Evolutionary conservation across 2,329 filamentous ascomycete species (phyloP).

Genomic region (Pyrenochaeta sp.): DNA sequence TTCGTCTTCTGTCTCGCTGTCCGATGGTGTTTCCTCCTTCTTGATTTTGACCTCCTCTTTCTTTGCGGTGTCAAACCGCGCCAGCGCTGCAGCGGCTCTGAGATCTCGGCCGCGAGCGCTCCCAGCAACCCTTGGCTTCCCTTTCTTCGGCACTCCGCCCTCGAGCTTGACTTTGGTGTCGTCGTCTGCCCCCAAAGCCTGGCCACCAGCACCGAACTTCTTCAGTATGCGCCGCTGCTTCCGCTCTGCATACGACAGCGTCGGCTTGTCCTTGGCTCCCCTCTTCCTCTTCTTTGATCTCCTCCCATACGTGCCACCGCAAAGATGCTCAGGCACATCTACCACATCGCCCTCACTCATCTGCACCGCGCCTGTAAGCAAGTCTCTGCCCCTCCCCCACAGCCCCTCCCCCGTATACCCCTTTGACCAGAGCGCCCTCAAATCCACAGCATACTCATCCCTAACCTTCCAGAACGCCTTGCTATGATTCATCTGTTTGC

Average conservation of each 20-base stretch:
- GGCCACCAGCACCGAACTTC: conserved; percentile 78
- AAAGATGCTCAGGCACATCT: conserved; percentile 68
- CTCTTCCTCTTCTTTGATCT: conserved; percentile 62
- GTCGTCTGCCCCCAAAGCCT: conserved; percentile 74
- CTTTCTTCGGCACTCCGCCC: conserved; percentile 66
- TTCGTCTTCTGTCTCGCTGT: conserved; percentile 49
- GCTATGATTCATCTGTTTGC: conserved; percentile 91
- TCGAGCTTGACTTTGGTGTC: conserved; percentile 72
- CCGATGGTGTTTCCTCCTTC: conserved; percentile 44
- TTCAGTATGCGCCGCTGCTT: conserved; percentile 76
- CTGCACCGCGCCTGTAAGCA: conserved; percentile 58
- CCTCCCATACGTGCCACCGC: conserved; percentile 78
- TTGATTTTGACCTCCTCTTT: conserved; percentile 53
- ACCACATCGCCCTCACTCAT: conserved; percentile 31
- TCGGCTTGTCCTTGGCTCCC: conserved; percentile 53
- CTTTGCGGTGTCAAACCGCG: conserved; percentile 68
- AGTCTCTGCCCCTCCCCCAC: conserved; percentile 76
- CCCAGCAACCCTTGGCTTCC: conserved; percentile 76
- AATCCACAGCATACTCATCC: conserved; percentile 74
- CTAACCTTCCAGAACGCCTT: conserved; percentile 81
- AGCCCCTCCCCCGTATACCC: conserved; percentile 82
- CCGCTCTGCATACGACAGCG: conserved; percentile 73
- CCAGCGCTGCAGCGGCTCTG: conserved; percentile 77
- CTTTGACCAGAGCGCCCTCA: conserved; percentile 74
- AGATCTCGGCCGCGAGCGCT: conserved; percentile 79